Evolutionary conservation across 2,329 filamentous ascomycete species (phyloP), one percentile per base, ranked within the genome.

Genomic region (Hypoxylon sp.): DNA sequence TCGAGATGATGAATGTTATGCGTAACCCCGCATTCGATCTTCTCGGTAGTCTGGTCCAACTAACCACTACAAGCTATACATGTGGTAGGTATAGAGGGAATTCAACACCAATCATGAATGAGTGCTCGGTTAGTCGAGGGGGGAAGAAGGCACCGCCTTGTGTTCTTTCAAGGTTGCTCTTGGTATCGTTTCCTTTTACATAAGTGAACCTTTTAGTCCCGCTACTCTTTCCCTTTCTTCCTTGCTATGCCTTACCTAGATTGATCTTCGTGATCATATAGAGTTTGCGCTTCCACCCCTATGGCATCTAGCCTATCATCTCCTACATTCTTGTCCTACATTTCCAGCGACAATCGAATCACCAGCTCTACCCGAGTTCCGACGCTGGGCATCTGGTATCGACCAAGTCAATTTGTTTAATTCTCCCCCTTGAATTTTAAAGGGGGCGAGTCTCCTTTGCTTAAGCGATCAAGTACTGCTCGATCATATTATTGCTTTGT

Each of bases 21-120:
- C 60, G 69, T 59, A 66, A 71, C 69, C 67, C 69, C 66, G 69
- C 69, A 71, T 63, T 67, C 46, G 63, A 61, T 63, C 54, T 58
- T 60, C 65, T 66, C 69, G 69, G 69, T 71, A 71, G 66, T 66
- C 51, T 52, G n/a, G 47, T 51, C 33, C 24, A 50, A 31, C 60
- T 67, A 64, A 59, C 51, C 37, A 57, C 46, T 54, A 65, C 17
- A 22, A 63, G 29, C 35, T 57, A 62, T 67, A 64, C 63, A 31
- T 31, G 42, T 52, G 54, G 46, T 54, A 66, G 29, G 29, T 52
- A 59, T 46, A 46, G 51, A 62, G 46, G 47, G 29, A 53, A 67
- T 63, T 60, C 33, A 17, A 50, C 26, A 22, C 26, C 63, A 51
- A 58, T 68, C 62, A 39, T 53, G 59, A 69, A 65, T 60, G 51